Evolutionary conservation across 169 alveolate genomes (phyloP).

Genomic region (Cryptosporidium ubiquitum): DNA sequence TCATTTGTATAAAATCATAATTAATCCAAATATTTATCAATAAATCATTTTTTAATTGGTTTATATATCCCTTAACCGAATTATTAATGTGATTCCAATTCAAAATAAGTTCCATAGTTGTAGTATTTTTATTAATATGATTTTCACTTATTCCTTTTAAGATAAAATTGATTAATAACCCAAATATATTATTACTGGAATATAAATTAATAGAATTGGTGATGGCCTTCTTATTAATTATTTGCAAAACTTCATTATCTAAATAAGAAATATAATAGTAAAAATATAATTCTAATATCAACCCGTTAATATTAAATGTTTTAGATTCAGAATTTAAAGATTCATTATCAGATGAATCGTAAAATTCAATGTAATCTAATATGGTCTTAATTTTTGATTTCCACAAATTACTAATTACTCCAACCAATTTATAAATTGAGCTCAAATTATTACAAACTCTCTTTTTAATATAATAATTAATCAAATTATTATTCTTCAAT

Average conservation of each 20-base stretch:
- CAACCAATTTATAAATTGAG: background rate
- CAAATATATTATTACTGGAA: background rate
- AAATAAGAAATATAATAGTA: constrained; percentile 3
- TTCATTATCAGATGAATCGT: background rate
- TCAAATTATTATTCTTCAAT: background rate
- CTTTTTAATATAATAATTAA: background rate
- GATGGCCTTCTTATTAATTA: constrained; percentile 11
- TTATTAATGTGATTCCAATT: constrained; percentile 49
- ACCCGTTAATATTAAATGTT: background rate
- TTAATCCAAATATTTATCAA: constrained; percentile 16
- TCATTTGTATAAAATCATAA: constrained; percentile 8
- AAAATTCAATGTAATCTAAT: background rate
- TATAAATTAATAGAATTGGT: constrained; percentile 7
- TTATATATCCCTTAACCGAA: constrained; percentile 60
- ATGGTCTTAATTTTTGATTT: background rate
- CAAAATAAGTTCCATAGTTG: background rate
- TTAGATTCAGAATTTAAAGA: background rate
- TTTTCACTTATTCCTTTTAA: constrained; percentile 24
- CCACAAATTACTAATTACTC: background rate
- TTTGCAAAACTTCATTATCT: background rate
- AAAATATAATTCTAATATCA: constrained; percentile 10
- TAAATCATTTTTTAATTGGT: constrained; percentile 5
- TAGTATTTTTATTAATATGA: background rate
- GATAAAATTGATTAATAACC: constrained; percentile 16
- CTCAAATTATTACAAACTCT: background rate